These are phyloP conservation scores for Kockiozyma suomiensis DNA, from an alignment of 805 yeast species.

Conservation along the genomic window DNA sequence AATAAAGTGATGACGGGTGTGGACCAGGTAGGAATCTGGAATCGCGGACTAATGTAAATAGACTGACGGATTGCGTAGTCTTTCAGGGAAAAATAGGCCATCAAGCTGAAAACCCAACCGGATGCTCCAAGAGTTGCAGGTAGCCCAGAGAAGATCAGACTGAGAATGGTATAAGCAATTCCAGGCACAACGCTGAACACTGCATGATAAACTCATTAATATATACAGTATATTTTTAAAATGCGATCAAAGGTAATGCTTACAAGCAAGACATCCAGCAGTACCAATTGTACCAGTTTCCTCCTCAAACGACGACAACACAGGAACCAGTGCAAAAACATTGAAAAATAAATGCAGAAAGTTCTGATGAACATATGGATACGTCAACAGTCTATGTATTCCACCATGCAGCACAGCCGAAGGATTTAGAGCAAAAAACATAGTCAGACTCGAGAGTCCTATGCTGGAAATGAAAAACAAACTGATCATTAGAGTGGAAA, in stretches of 20 bases:
- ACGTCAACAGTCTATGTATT: conserved; percentile 29
- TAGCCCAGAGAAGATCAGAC: conserved; percentile 1
- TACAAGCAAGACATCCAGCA: conserved; percentile 27
- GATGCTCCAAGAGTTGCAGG: conserved; percentile 25
- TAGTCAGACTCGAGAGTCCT: conserved; percentile 1
- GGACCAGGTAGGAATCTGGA: conserved; percentile 32
- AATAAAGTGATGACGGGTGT: conserved; percentile 27
- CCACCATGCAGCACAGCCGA: conserved; percentile 21
- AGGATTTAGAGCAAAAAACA: conserved; percentile 16
- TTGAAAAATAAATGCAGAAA: conserved; percentile 30
- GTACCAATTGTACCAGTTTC: conserved; percentile 34
- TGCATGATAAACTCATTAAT: too few relatives aligned
- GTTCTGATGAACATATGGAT: conserved; percentile 32
- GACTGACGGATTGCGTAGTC: conserved; percentile 25
- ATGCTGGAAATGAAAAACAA: conserved; percentile 2
- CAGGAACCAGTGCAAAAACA: conserved; percentile 29
- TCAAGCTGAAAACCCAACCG: conserved; percentile 33
- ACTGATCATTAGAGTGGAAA: background rate
- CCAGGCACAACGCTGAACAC: conserved; percentile 29
- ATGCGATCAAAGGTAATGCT: background rate
- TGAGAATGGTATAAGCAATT: conserved; percentile 19
- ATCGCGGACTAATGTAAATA: conserved; percentile 20
- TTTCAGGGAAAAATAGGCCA: conserved; percentile 32
- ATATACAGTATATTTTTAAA: too few relatives aligned
- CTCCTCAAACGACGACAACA: conserved; percentile 32